Evolutionary conservation across 2,329 filamentous ascomycete species (phyloP).

Genomic region (Trichoderma citrinoviride): DNA sequence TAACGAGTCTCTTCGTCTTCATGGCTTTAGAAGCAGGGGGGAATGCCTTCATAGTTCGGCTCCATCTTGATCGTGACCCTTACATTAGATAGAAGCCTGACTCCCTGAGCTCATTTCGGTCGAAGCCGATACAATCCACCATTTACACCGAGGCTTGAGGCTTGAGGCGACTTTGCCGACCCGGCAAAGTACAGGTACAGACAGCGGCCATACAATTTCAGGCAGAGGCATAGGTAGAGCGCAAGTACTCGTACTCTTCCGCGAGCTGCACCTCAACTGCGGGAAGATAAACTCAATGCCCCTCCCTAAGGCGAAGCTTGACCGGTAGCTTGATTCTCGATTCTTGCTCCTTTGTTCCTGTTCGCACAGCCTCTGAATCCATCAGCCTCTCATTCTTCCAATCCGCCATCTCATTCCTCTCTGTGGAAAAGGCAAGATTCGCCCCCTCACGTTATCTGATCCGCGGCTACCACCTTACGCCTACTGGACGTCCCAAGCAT

Average conservation of each 20-base stretch:
- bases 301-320: constrained; percentile 14
- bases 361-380: neutral
- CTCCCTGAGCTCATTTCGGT: constrained; percentile 15
- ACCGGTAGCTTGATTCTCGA: neutral
- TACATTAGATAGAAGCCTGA: constrained; percentile 4
- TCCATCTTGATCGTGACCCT: constrained; percentile 7
- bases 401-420: neutral
- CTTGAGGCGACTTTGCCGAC: constrained; percentile 7
- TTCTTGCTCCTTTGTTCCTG: too few species aligned
- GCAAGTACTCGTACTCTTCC: neutral
- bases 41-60: neutral
- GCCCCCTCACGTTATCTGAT: neutral
- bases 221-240: neutral
- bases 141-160: constrained; percentile 14
- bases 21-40: neutral
- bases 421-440: neutral
- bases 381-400: neutral
- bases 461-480: neutral
- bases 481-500: neutral
- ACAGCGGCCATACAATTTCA: too few species aligned
- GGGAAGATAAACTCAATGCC: constrained; percentile 12
- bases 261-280: neutral
- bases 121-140: constrained; percentile 3
- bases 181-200: too few species aligned
- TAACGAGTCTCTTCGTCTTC: neutral